Base-by-base conservation (phyloP, 495 filamentous ascomycete genomes). In the Podospora pseudopauciseta region DNA sequence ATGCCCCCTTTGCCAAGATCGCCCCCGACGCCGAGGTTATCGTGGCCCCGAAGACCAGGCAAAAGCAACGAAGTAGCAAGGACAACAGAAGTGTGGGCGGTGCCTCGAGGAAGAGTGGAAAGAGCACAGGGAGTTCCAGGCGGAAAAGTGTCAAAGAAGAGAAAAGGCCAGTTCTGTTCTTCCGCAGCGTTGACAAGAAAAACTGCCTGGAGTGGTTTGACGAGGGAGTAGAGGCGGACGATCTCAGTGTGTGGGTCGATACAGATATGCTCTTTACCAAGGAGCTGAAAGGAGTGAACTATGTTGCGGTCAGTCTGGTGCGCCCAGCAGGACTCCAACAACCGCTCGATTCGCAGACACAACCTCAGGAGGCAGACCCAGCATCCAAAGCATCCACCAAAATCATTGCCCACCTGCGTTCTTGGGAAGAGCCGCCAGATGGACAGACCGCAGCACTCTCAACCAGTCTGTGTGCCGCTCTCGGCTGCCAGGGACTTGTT, bases 11-110 rank as follows among this genome's bases (percentile, higher is more conserved):
- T 75, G 94, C 93, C 30, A 97, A 96, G 79, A 91, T 99, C 67
- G 89, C 91, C 0, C 90, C 94, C 0, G 93, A 98, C 75, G 94
- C 92, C 23, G 95, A 99, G 79, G 93, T 98, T 62, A 94, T 97
- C 67, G 96, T 99, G 27, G 94, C 95, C 4, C 95, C 95, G 1
- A 99, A 99, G 77, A 88, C 79, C 0, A 77, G 84, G 60, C 73
- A 82, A 27, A 85, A 85, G 64, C 73, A 77, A 28, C 78, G 80
- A 59, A 80, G 82, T 34, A 79, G 78, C 54, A 86, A 86, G 62
- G 85, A 85, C 28, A 92, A 80, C 76, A 85, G 87, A 71, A 97
- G 91, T 77, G 89, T 92, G 23, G 87, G 89, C 4, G 79, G 82
- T 63, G 90, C 78, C 80, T 84, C 88, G 11, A 81, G 87, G 63